Percentiles rank a stretch among this genome's conserved stretches.
phyloP scores from a whole-genome alignment of 2,329 filamentous ascomycete species.

The Gremmenia infestans region DNA sequence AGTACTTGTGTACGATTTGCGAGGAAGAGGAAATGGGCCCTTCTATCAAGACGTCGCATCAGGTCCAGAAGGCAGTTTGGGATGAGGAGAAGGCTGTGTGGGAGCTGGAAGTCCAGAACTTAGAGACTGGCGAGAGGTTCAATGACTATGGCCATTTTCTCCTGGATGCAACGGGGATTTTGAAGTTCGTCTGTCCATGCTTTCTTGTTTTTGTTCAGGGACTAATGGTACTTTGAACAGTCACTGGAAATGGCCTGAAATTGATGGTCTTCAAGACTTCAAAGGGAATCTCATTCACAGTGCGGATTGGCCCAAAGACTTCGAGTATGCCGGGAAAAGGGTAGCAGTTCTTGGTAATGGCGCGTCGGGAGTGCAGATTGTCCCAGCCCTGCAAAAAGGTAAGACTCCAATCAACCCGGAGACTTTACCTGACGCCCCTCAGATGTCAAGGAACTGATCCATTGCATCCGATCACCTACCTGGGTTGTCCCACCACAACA shows the following conservation, averaged over 20 bases:
- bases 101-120: constrained; percentile 9
- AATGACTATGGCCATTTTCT: constrained; percentile 44
- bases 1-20: constrained; percentile 46
- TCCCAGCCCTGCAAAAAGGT: constrained; percentile 38
- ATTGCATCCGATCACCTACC: constrained; percentile 39
- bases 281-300: constrained; percentile 53
- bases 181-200: constrained; percentile 1
- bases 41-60: constrained; percentile 36
- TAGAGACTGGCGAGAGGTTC: constrained; percentile 35
- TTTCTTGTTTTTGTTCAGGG: neutral
- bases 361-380: constrained; percentile 47
- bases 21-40: constrained; percentile 46
- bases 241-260: constrained; percentile 58
- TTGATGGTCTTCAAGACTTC: constrained; percentile 44
- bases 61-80: constrained; percentile 33
- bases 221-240: neutral
- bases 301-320: constrained; percentile 53
- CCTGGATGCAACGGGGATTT: constrained; percentile 41
- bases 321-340: constrained; percentile 41
- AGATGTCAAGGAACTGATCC: constrained; percentile 38
- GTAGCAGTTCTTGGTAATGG: constrained; percentile 48
- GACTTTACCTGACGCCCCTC: neutral
- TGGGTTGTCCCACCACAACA: constrained; percentile 39
- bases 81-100: constrained; percentile 9
- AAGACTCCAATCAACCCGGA: neutral